Evolutionary conservation across 2,329 filamentous ascomycete genomes (phyloP), one percentile per base, ranked within the genome.

Genomic region (Calonectria pteridis): DNA sequence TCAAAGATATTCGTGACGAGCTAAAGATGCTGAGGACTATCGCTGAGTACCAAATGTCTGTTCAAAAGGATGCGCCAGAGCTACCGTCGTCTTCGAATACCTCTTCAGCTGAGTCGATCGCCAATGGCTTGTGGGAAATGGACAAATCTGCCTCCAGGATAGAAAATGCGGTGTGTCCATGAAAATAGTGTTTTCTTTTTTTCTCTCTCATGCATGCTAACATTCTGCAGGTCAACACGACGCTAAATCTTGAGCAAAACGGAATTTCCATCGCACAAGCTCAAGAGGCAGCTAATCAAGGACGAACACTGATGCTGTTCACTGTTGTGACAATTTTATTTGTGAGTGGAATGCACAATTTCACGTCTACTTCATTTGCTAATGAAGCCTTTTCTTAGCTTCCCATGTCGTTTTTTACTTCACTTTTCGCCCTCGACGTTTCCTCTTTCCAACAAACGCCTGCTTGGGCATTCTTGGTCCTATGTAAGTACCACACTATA

Each of bases 1-100:
- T 80, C 16, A 80, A 80, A 65, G 79, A 80, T 33, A 66, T 80
- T 14, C 77, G 78, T 1, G 77, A 80, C 3, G 78, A 80, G 69
- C 55, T 80, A 0, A 77, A 77, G 10, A 80, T 79, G 16, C 67
- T 77, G 3, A 72, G 69, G 7, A 51, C 76, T 0, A 68, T 73
- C 11, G 77, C 72, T 0, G 49, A 69, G 26, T 69, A 66, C 7
- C 78, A 80, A 31, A 16, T 37, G 16, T 58, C 31, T 2, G 71
- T 77, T 4, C 69, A 79, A 26, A 31, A 49, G 4, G 43, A 40
- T 4, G 55, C 55, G 6, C 55, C 26, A 71, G 37, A 33, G 10
- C 37, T 35, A 16, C 2, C 6, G 43, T 40, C 20, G 11, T 37
- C 1, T 16, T 51, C 23, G 20, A 18, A 5, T 26, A 65, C 1